phyloP scores from a whole-genome alignment of 2,329 filamentous ascomycete species.

The Aspergillus amoenus region DNA sequence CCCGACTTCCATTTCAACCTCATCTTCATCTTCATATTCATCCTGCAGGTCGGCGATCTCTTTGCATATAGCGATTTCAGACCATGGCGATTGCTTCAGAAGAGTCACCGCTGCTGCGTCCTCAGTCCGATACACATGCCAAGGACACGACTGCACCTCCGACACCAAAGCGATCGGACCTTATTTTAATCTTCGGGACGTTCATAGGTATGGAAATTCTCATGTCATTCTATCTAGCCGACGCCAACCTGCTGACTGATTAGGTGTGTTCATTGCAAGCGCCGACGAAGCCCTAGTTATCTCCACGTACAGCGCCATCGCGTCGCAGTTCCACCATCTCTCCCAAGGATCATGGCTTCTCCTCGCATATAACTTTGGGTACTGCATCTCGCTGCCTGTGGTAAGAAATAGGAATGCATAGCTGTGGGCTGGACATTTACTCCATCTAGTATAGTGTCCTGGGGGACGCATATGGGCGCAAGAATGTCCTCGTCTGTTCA shows the following conservation, averaged over 20 bases:
- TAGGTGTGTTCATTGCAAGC: conserved; percentile 61
- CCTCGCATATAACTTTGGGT: conserved; percentile 45
- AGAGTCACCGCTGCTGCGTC: too few species aligned
- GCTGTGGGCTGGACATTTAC: neutral
- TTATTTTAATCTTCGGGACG: neutral
- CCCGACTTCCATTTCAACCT: too few species aligned
- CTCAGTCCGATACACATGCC: too few species aligned
- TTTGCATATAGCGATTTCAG: too few species aligned
- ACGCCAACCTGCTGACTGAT: neutral
- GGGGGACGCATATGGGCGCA: conserved; percentile 48
- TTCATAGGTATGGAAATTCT: neutral
- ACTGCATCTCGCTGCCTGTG: conserved; percentile 41
- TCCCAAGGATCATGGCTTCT: conserved; percentile 46
- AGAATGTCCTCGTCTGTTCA: conserved; percentile 37
- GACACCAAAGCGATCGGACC: neutral
- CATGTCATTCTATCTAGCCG: neutral
- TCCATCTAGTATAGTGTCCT: conserved; percentile 41
- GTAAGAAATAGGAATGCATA: conserved; percentile 9
- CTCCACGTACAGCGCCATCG: conserved; percentile 59
- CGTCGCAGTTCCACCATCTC: conserved; percentile 47
- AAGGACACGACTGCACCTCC: too few species aligned
- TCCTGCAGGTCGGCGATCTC: too few species aligned
- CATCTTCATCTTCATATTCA: too few species aligned
- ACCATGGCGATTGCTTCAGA: too few species aligned
- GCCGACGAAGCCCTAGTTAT: conserved; percentile 62